Evolutionary conservation across 169 alveolate genomes (phyloP), one percentile per base, ranked within the genome.

Genomic region (Amoebophrya sp.): DNA sequence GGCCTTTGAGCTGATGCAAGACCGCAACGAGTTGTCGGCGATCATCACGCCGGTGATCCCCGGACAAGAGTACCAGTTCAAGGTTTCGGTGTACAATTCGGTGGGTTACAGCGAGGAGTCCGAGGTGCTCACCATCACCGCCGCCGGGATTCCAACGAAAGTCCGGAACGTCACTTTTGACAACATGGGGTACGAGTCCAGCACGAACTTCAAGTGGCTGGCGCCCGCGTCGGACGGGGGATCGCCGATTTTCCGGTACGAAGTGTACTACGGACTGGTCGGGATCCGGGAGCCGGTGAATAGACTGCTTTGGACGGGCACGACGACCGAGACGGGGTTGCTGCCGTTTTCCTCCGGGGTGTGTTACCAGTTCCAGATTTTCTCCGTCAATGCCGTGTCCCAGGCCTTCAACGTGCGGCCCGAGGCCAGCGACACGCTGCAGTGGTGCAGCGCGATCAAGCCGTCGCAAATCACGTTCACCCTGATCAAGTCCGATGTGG

Each of bases 211-310:
- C 83, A 7, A 25, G 41, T 89, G 91, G 91, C n/a, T 39, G 35
- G 53, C 40, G 29, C 91, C 91, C 14, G 77, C 77, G 53, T 7
- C 40, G 1, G 77, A 89, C 77, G 91, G 91, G 3, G 91, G 91
- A 0, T 0, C 53, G 3, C 40, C 91, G 7, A 54, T 89, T 0
- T 29, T 89, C 40, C 32, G 23, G 83, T 89, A 89, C 77, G 77
- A 41, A 12, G 40, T 89, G 25, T 89, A 40, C 77, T 66, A 12
- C 35, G 83, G 83, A 2, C 83, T 66, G 39, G 83, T 66, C 7
- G 83, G 83, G 39, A 25, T 7, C 32, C 83, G 35, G 35, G 83
- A 66, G 35, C 83, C 83, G 10, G 35, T 66, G 39, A n/a, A 66
- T 25, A 2, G 32, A 25, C 12, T 12, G 39, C 35, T 66, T 2